Evolutionary conservation across 805 yeast genomes (phyloP), one percentile per base, ranked within the genome.

Genomic region (Saccharomycopsis fermentans): DNA sequence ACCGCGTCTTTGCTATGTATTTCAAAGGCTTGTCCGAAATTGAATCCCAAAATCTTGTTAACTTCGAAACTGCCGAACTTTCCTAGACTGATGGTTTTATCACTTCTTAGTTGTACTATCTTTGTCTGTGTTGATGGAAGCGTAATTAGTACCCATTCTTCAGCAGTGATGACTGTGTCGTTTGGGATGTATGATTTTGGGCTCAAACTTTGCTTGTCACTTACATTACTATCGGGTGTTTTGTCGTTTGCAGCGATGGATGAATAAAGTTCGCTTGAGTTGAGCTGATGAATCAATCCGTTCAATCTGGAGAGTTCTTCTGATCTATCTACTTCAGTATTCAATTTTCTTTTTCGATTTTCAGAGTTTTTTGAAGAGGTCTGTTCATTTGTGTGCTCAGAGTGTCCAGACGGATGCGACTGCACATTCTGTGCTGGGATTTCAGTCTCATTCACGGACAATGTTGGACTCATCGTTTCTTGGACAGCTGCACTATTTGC

Each of bases 11-110:
- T 82, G 50, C 82, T 88, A 32, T 77, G 67, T 51, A 92, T 86
- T 67, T 92, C 97, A 72, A 91, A 94, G 0, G 96, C 82, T 64
- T 88, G 92, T 1, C 98, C 99, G 66, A 81, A 87, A 5, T 90
- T 86, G 65, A 77, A 84, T 2, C 97, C 97, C 47, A 92, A 70
- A 12, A 92, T 78, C 56, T 81, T 86, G 62, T 84, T 81, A 2
- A 86, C 89, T 34, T 78, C 73, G 69, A 94, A 94, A 0, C 86
- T 76, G 19, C 99, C 99, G 71, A 92, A 94, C 69, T 94, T 92
- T 1, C 99, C 99, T 63, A 94, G 76, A 58, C 82, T 81, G 19
- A 94, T 78, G 11, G 79, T 69, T 0, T 84, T 82, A 35, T 80
- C 82, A 3, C 80, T 77, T 55, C 76, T 78, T 60, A 91, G 73